phyloP scores from a whole-genome alignment of 768 basidiomycete species.

The Auricularia sp. region DNA sequence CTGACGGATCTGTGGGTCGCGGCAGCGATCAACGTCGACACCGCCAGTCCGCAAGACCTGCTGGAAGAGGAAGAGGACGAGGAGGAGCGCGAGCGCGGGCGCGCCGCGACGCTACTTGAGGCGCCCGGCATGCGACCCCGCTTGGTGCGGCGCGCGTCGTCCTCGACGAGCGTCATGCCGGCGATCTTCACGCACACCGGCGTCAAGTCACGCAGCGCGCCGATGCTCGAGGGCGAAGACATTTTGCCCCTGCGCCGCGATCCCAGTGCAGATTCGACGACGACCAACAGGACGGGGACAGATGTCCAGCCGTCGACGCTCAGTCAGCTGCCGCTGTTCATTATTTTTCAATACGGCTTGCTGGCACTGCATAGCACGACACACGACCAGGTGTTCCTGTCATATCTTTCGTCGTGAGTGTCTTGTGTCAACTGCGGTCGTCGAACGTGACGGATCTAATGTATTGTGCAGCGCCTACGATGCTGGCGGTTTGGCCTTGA shows the following conservation, averaged over 20 bases:
- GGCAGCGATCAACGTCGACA: slow-evolving; percentile 92
- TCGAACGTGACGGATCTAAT: too few relatives aligned
- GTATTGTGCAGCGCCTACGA: slow-evolving; percentile 50
- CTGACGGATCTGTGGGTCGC: slow-evolving; percentile 97
- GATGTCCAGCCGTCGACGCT: slow-evolving; percentile 50
- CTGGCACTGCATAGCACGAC: slow-evolving; percentile 82
- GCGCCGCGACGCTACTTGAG: background rate
- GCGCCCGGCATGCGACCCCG: background rate
- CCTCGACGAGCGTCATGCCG: slow-evolving; percentile 30
- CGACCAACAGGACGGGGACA: slow-evolving; percentile 22
- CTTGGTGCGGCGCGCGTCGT: background rate
- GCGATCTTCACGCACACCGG: slow-evolving; percentile 79
- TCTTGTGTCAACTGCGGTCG: slow-evolving; percentile 9
- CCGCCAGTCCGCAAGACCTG: slow-evolving; percentile 49
- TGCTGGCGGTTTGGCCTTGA: slow-evolving; percentile 82
- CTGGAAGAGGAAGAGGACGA: slow-evolving; percentile 37
- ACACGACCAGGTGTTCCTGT: slow-evolving; percentile 86
- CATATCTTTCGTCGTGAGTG: slow-evolving; percentile 79
- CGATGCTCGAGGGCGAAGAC: background rate
- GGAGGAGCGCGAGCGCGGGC: slow-evolving; percentile 9
- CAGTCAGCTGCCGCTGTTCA: slow-evolving; percentile 66
- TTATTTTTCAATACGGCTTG: slow-evolving; percentile 86
- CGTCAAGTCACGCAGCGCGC: slow-evolving; percentile 28
- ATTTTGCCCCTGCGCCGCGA: background rate
- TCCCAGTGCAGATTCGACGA: slow-evolving; percentile 3